Evolutionary conservation across 1,139 yeast species (phyloP).

Genomic region (Hyphopichia fennica): DNA sequence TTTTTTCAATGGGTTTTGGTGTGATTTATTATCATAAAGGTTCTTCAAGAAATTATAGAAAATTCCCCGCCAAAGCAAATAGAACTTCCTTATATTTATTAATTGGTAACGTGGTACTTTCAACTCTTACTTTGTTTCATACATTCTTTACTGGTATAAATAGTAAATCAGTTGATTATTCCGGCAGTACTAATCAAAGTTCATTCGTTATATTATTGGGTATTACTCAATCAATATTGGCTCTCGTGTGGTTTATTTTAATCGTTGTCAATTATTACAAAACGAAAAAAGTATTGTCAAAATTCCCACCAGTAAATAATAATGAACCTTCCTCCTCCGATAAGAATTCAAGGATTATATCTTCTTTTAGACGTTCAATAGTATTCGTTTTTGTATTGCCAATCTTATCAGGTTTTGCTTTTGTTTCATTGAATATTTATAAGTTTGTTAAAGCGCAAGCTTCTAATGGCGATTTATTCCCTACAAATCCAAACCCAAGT

Average conservation of each 20-base stretch:
- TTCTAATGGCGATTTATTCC: background rate
- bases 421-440: constrained; percentile 2
- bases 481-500: background rate
- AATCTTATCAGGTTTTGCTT: constrained; percentile 13
- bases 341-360: constrained; percentile 17
- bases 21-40: constrained; percentile 32
- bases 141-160: background rate
- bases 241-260: constrained; percentile 14
- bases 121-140: background rate
- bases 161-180: no score
- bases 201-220: background rate
- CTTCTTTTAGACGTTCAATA: constrained; percentile 31
- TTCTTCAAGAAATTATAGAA: constrained; percentile 25
- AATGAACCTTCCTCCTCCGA: constrained; percentile 13
- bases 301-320: constrained; percentile 31
- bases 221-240: background rate
- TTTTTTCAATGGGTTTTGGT: constrained; percentile 43
- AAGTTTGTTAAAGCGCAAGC: background rate
- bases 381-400: constrained; percentile 32
- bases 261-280: constrained; percentile 23
- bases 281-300: constrained; percentile 28
- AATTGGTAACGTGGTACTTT: background rate
- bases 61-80: constrained; percentile 22
- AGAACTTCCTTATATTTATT: background rate
- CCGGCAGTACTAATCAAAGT: background rate